A percentile compares a stretch with the other conserved stretches of the same genome.
Conservation (phyloP, 805 yeast genomes). For the Tetrapisispora fleetii region DNA sequence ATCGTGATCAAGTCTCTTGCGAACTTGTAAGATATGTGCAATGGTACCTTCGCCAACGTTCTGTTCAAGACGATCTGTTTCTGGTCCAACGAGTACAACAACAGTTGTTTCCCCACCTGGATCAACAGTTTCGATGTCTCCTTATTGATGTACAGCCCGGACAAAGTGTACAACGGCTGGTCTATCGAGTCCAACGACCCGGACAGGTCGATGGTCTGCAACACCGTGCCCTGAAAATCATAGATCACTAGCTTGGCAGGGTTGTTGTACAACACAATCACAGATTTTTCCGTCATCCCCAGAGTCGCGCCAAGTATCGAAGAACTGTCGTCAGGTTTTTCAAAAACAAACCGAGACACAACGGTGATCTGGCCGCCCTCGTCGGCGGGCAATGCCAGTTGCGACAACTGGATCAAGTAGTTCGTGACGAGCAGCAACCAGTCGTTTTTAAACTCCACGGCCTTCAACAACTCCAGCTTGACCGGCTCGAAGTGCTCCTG, state of each 20-base stretch:
- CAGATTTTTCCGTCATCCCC: slow-evolving; percentile 28
- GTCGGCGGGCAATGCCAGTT: slow-evolving; percentile 4
- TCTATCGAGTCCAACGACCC: neutral
- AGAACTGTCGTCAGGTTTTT: slow-evolving; percentile 6
- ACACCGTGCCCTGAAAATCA: slow-evolving; percentile 20
- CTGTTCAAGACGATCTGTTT: slow-evolving; percentile 16
- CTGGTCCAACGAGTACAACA: slow-evolving; percentile 27
- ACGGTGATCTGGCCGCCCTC: slow-evolving; percentile 4
- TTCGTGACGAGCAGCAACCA: slow-evolving; percentile 16
- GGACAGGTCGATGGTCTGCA: slow-evolving; percentile 11
- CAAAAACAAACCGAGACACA: neutral
- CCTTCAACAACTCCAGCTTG: neutral
- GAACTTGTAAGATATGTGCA: slow-evolving; percentile 9
- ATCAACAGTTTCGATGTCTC: slow-evolving; percentile 24
- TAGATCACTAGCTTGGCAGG: slow-evolving; percentile 20
- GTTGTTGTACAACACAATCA: slow-evolving; percentile 16
- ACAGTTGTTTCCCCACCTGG: slow-evolving; percentile 12
- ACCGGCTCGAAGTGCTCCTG: neutral
- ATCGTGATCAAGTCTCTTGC: slow-evolving; percentile 7
- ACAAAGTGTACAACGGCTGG: neutral
- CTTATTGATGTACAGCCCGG: slow-evolving; percentile 18
- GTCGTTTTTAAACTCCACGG: slow-evolving; percentile 10
- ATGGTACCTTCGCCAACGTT: slow-evolving; percentile 6
- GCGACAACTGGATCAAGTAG: slow-evolving; percentile 12
- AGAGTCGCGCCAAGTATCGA: slow-evolving; percentile 13